Evolutionary conservation across 192 early-diverging fungal species (phyloP), one percentile per base, ranked within the genome.

Genomic region (Rhizoclosmatium sp.): DNA sequence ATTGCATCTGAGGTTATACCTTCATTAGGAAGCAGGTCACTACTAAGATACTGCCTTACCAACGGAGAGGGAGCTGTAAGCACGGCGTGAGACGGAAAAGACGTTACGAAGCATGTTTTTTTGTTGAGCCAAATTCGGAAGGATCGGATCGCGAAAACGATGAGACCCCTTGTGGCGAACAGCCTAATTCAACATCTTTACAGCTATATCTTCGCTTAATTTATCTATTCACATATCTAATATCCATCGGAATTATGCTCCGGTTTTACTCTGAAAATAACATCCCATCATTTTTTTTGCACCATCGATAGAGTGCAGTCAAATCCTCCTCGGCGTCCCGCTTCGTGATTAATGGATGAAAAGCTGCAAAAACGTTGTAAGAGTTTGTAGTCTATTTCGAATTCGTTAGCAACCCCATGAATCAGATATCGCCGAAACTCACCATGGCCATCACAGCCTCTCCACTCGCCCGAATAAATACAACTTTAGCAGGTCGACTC

Each of bases 231-330:
- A 12, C 51, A 54, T 16, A 16, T 54, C 51, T 12, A 54, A 7
- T 54, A 0, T 54, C 51, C 51, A 54, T 54, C 9, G 16, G 16
- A 12, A 0, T 7, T 54, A 7, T 12, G 51, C 51, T 23, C 7
- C 60, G 39, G 5, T 62, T 62, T 46, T 21, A 68, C 45, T 46
- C 62, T 31, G 67, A 75, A 72, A 83, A 83, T 19, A 85, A 47
- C 3, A 9, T 31, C 14, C 42, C 69, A 19, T 85, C 79, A 39
- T 69, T 54, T 0, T 49, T 75, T 78, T 21, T 88, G 86, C 4
- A 94, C 89, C 75, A 96, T 85, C 67, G 93, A 82, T 42, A 80
- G 65, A 41, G 92, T 87, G 41, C 92, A 16, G 86, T 80, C 12
- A 94, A 73, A 9, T 86, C 78, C 65, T 95, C 93, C 31, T 92